phyloP scores from a whole-genome alignment of 177 flowering plant species.

The Vitis hybrid region DNA sequence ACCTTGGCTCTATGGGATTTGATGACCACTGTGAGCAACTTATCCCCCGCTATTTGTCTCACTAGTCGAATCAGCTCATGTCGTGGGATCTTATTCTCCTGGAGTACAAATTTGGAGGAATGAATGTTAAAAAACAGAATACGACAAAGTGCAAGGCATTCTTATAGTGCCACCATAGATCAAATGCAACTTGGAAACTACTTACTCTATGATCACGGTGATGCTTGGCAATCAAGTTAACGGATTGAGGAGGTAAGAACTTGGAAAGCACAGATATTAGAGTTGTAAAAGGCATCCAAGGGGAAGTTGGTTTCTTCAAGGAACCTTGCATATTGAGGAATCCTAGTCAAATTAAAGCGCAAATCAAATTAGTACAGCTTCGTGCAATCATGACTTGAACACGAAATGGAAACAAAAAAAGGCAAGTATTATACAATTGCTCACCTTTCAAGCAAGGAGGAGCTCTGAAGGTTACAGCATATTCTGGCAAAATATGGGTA shows the following conservation, averaged over 20 bases:
- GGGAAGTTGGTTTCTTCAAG: slow-evolving; percentile 31
- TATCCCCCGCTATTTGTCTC: slow-evolving; percentile 46
- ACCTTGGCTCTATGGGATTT: slow-evolving; percentile 33
- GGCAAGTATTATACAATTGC: background rate
- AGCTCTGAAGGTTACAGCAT: slow-evolving; percentile 41
- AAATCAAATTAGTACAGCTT: background rate
- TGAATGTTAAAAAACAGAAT: background rate
- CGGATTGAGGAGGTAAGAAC: slow-evolving; percentile 23
- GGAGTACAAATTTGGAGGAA: slow-evolving; percentile 5
- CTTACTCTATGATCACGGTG: slow-evolving; percentile 30
- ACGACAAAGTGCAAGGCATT: background rate
- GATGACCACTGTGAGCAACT: slow-evolving; percentile 32
- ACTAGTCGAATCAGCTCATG: slow-evolving; percentile 30
- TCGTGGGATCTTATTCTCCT: slow-evolving; percentile 38
- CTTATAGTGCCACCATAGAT: no score
- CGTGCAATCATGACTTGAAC: background rate
- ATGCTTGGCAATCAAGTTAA: slow-evolving; percentile 24
- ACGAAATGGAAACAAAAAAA: background rate
- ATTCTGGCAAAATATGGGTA: slow-evolving; percentile 52
- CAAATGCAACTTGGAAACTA: background rate
- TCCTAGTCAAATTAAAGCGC: slow-evolving; percentile 5
- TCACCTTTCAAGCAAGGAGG: slow-evolving; percentile 35
- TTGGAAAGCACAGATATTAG: slow-evolving; percentile 36
- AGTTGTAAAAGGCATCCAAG: slow-evolving; percentile 42
- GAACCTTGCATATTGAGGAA: slow-evolving; percentile 1